These are phyloP conservation scores for Xylogone sp. DNA, from an alignment of 2,329 filamentous ascomycete genomes.

Conservation along the genomic window DNA sequence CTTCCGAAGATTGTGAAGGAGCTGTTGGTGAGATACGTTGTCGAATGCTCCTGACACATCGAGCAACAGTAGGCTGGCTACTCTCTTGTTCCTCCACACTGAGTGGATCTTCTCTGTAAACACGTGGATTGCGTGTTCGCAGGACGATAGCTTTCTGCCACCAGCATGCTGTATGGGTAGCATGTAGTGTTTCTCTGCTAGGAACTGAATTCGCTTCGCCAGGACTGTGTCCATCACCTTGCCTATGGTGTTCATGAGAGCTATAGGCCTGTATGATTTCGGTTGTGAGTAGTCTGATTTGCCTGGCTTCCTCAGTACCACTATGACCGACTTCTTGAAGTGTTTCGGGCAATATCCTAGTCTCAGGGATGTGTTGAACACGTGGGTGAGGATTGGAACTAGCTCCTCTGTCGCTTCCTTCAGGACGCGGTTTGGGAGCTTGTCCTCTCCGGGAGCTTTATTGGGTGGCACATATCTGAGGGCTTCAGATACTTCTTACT, in stretches of 20 bases:
- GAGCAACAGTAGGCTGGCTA: constrained; percentile 27
- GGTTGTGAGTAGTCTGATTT: constrained; percentile 10
- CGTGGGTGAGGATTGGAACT: constrained; percentile 7
- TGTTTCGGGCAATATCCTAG: constrained; percentile 10
- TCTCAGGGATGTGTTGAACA: constrained; percentile 13
- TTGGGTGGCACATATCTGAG: constrained; percentile 4
- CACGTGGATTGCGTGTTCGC: constrained; percentile 24
- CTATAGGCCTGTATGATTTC: constrained; percentile 8
- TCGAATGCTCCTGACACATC: constrained; percentile 29
- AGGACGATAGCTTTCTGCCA: constrained; percentile 19
- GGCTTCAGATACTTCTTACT: constrained; percentile 3
- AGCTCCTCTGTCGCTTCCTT: constrained; percentile 5
- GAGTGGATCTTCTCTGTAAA: constrained; percentile 24
- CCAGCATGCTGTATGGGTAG: constrained; percentile 25
- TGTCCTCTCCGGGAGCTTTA: constrained; percentile 15
- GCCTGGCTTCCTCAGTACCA: constrained; percentile 11
- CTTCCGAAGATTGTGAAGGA: constrained; percentile 21
- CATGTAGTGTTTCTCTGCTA: constrained; percentile 4
- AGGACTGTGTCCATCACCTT: constrained; percentile 9
- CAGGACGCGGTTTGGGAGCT: constrained; percentile 13
- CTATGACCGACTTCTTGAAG: constrained; percentile 9
- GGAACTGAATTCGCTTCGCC: constrained; percentile 5
- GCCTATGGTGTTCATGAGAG: constrained; percentile 10
- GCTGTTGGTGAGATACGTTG: constrained; percentile 19
- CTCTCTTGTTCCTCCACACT: constrained; percentile 15